phyloP scores from a whole-genome alignment of 139 green algal species.

The Volvox africanus region DNA sequence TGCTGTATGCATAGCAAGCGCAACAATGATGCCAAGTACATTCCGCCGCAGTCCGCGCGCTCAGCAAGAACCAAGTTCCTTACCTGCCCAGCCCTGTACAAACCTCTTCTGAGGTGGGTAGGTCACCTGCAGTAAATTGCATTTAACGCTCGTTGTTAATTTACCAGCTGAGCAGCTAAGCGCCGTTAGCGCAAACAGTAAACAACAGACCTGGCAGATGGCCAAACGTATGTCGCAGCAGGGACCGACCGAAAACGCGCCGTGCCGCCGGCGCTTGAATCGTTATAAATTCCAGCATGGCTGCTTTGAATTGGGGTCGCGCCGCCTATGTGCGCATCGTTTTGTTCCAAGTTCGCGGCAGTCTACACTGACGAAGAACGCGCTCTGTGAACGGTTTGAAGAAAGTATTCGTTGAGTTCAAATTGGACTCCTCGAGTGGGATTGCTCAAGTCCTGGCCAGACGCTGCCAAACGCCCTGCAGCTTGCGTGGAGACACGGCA shows the following conservation, averaged over 20 bases:
- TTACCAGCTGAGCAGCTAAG: no score
- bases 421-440: no score
- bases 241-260: neutral
- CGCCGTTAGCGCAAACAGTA: no score
- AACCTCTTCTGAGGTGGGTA: neutral
- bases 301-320: neutral
- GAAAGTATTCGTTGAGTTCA: no score
- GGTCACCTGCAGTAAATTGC: neutral
- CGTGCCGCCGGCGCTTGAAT: neutral
- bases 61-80: neutral
- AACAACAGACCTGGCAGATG: neutral
- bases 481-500: no score
- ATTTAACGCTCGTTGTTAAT: neutral
- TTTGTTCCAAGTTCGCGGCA: neutral
- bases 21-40: neutral
- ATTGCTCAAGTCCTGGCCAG: no score
- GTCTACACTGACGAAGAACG: no score
- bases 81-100: neutral
- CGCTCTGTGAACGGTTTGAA: no score
- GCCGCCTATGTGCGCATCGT: neutral
- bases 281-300: conserved; percentile 2
- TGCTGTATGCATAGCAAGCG: no score
- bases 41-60: neutral
- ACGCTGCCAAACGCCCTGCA: no score
- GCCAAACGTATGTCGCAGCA: neutral